Evolutionary conservation across 2,329 filamentous ascomycete genomes (phyloP).

Genomic region (Parastagonospora nodorum): DNA sequence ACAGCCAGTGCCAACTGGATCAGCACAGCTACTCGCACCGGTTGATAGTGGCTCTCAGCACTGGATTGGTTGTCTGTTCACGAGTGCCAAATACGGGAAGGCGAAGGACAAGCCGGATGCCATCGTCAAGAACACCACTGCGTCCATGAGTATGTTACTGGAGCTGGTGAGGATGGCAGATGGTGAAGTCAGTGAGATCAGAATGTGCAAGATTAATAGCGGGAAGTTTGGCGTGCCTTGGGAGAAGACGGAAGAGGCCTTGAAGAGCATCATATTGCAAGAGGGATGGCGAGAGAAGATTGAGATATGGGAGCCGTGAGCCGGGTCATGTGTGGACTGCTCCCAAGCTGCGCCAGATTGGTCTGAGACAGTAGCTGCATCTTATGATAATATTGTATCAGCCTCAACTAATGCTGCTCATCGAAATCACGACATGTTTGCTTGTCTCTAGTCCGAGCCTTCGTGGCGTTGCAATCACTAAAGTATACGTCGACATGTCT

Average conservation of each 20-base stretch:
- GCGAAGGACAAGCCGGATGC: slow-evolving; percentile 46
- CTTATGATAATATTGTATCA: too few relatives aligned
- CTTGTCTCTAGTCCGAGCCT: too few relatives aligned
- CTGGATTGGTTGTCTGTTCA: slow-evolving; percentile 66
- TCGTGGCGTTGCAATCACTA: too few relatives aligned
- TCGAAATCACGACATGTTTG: too few relatives aligned
- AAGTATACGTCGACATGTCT: too few relatives aligned
- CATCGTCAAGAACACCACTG: slow-evolving; percentile 57
- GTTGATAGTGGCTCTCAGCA: slow-evolving; percentile 48
- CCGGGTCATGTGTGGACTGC: neutral
- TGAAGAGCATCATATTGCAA: slow-evolving; percentile 39
- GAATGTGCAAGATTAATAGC: slow-evolving; percentile 63
- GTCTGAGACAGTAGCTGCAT: too few relatives aligned
- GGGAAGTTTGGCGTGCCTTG: slow-evolving; percentile 63
- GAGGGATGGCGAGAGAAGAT: slow-evolving; percentile 26
- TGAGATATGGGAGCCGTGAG: slow-evolving; percentile 33
- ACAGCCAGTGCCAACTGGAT: slow-evolving; percentile 48
- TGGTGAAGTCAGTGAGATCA: slow-evolving; percentile 35
- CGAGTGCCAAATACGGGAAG: slow-evolving; percentile 56
- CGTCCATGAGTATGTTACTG: slow-evolving; percentile 57
- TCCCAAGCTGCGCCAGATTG: too few relatives aligned
- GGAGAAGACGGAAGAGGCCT: slow-evolving; percentile 52
- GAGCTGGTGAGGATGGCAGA: slow-evolving; percentile 45
- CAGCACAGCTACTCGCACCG: slow-evolving; percentile 60
- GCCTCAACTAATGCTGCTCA: too few relatives aligned